Evolutionary conservation across 2,329 filamentous ascomycete genomes (phyloP), one percentile per base, ranked within the genome.

Genomic region (Penicillium aurantiogriseum): DNA sequence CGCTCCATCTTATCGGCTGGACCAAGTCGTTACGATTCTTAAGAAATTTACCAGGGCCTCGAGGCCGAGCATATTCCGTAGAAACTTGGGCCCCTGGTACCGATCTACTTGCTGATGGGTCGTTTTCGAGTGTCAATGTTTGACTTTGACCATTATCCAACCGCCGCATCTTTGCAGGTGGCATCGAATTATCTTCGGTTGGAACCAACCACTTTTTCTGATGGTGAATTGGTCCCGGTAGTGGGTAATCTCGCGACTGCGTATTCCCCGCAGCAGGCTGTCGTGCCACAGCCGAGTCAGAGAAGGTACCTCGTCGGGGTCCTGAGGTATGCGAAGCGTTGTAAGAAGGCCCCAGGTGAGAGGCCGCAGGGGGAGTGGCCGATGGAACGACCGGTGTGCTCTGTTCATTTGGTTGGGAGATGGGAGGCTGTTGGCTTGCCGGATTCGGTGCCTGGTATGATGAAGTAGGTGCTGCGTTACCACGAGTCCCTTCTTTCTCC

Each of bases 1-100:
- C 71, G 25, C 61, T 60, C 49, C 66, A 64, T 3, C 74, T 67
- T 17, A 86, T 66, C 0, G 75, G 74, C 60, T 80, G 74, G 4
- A 81, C 78, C 36, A 81, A 65, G 45, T 74, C 67, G 53, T 62
- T 5, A 60, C 74, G 66, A 60, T 67, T 51, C 64, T 69, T 66
- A 47, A 77, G 39, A 68, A 44, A 13, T 49, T 40, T 48, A 38
- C 52, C 64, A 50, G 60, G 3, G 29, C 57, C 36, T 56, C 51
- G 54, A 42, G 53, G 46, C 13, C 23, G 43, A 39, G 31, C 9
- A 31, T 19, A 13, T 31, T 23, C 51, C 33, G 29, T n/a, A 4
- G 59, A 58, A 13, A 47, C 38, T 35, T 56, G 64, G 7, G 39
- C 11, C 5, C 55, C 54, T 23, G 25, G 45, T 54, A 63, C 8